Evolutionary conservation across 2,329 filamentous ascomycete genomes (phyloP).

Genomic region (Alternaria atra): DNA sequence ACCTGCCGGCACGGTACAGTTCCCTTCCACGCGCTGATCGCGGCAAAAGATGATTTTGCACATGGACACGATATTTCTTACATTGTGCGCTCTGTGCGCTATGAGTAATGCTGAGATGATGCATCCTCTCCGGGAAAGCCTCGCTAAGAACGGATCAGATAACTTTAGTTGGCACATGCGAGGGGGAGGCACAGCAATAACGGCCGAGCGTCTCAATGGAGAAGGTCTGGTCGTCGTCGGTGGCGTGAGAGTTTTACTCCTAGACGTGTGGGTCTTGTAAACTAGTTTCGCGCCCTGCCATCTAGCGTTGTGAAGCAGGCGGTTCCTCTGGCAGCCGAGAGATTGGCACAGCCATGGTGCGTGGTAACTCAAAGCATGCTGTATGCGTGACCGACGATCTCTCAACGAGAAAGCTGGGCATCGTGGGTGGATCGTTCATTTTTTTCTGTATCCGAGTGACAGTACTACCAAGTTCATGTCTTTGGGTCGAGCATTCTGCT

Average conservation of each 20-base stretch:
- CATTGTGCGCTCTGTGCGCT: neutral
- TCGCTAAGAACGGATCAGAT: constrained; percentile 40
- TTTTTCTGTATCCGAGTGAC: neutral
- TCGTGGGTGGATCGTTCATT: neutral
- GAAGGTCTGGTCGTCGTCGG: constrained; percentile 5
- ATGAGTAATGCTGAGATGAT: neutral
- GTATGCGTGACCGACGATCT: constrained; percentile 6
- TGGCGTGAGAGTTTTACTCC: constrained; percentile 13
- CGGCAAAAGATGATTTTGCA: constrained; percentile 1
- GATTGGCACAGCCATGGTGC: neutral
- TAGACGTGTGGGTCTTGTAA: neutral
- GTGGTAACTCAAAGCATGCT: neutral
- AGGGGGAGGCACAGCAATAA: constrained; percentile 19
- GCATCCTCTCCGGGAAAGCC: constrained; percentile 4
- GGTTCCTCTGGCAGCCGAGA: neutral
- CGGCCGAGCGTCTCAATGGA: constrained; percentile 1
- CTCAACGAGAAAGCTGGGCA: constrained; percentile 5
- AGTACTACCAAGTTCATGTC: neutral
- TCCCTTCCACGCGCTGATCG: constrained; percentile 16
- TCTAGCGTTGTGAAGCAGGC: neutral
- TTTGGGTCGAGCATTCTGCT: neutral
- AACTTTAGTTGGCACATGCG: constrained; percentile 23
- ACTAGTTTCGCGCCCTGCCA: constrained; percentile 8
- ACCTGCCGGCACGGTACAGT: neutral
- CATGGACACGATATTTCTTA: neutral